A percentile compares a stretch with the other conserved stretches of the same genome.
Conservation (phyloP, 768 basidiomycete species). For the Saitozyma podzolica region DNA sequence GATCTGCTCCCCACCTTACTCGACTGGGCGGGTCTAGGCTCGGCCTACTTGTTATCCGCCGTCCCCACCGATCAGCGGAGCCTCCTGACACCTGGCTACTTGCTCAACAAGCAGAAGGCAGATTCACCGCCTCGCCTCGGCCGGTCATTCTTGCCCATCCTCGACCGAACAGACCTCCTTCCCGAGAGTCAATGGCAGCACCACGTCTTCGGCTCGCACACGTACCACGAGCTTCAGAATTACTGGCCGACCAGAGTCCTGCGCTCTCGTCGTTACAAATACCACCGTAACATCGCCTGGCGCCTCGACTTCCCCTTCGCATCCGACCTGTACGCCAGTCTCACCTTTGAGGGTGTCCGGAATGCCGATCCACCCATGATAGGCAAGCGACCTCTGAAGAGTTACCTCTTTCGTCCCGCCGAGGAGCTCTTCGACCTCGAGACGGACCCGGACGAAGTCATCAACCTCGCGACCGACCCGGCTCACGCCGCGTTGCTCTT, state of each 20-base stretch:
- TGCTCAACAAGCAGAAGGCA: conserved; percentile 1
- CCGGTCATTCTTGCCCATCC: conserved; percentile 17
- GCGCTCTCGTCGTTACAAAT: conserved; percentile 19
- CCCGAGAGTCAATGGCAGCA: conserved; percentile 17
- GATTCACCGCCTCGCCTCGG: conserved; percentile 15
- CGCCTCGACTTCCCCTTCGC: conserved; percentile 31
- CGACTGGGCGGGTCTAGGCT: conserved; percentile 13
- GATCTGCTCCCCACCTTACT: conserved; percentile 26
- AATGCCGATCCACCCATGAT: conserved; percentile 1
- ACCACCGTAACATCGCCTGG: conserved; percentile 32
- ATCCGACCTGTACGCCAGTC: conserved; percentile 22
- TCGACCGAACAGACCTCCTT: conserved; percentile 10
- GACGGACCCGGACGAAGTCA: conserved; percentile 22
- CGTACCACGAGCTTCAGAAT: conserved; percentile 26
- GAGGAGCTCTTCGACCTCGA: conserved; percentile 30
- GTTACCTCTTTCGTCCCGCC: conserved; percentile 18
- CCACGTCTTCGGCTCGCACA: conserved; percentile 31
- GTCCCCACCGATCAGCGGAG: not conserved
- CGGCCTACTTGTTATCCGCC: not conserved
- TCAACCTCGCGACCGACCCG: conserved; percentile 20
- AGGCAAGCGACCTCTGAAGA: conserved; percentile 14
- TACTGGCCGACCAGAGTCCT: conserved; percentile 25
- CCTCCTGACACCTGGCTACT: not conserved
- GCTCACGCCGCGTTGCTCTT: conserved; percentile 3
- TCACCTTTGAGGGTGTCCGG: conserved; percentile 18